Evolutionary conservation across 1,284 basidiomycete species (phyloP).

Genomic region (Puccinia coronata): DNA sequence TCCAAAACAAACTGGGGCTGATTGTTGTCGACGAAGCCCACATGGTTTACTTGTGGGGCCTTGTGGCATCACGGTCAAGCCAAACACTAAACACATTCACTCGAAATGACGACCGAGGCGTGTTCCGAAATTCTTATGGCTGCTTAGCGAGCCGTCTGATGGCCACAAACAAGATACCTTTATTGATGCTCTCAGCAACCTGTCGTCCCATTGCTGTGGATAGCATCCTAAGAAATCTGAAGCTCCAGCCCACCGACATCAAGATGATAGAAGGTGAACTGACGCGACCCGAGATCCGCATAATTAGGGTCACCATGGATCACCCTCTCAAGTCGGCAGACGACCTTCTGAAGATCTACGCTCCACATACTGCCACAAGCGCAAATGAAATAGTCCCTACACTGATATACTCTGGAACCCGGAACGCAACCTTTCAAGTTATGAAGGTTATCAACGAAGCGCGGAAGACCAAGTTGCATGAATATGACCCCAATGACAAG

Average conservation of each 20-base stretch:
- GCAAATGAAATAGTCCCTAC: background rate
- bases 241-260: background rate
- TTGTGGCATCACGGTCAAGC: background rate
- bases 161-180: background rate
- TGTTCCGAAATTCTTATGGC: slow-evolving; percentile 9
- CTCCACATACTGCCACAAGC: background rate
- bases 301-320: background rate
- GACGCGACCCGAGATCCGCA: slow-evolving; percentile 1
- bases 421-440: background rate
- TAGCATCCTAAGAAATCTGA: background rate
- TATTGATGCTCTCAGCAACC: slow-evolving; percentile 17
- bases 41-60: slow-evolving; percentile 8
- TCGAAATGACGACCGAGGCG: background rate
- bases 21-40: slow-evolving; percentile 27
- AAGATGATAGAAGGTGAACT: background rate
- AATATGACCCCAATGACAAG: background rate
- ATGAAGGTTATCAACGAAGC: background rate
- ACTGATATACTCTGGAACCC: background rate
- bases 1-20: background rate
- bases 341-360: background rate
- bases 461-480: background rate
- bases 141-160: background rate
- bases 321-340: background rate
- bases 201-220: slow-evolving; percentile 16
- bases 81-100: background rate